Evolutionary conservation across 768 basidiomycete species (phyloP).

Genomic region (Suillus fuscotomentosus): DNA sequence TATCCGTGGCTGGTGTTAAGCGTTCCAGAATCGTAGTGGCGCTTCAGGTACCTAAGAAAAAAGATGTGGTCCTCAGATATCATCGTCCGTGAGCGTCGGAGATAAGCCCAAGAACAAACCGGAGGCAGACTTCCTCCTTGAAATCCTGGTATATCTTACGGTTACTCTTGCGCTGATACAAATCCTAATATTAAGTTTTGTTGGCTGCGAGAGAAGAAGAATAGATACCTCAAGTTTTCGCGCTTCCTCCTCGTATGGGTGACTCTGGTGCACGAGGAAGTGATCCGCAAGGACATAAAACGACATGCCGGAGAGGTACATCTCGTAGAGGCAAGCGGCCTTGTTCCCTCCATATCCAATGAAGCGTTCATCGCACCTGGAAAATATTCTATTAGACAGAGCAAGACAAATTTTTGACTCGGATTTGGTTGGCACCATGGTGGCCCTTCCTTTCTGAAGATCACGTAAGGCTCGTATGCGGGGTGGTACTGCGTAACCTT

Average conservation of each 20-base stretch:
- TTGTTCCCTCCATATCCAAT: conserved; percentile 92
- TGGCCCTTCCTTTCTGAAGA: conserved; percentile 73
- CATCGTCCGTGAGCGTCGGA: not conserved
- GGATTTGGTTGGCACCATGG: conserved; percentile 54
- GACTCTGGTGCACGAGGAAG: conserved; percentile 87
- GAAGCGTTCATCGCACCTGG: conserved; percentile 89
- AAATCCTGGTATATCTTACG: conserved; percentile 77
- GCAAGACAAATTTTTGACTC: not conserved
- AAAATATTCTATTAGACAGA: not conserved
- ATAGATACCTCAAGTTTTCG: conserved; percentile 63
- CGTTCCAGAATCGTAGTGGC: conserved; percentile 49
- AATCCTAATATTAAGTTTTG: not conserved
- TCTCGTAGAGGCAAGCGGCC: conserved; percentile 88
- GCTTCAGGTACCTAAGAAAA: conserved; percentile 56
- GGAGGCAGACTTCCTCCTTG: conserved; percentile 71
- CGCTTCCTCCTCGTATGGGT: conserved; percentile 73
- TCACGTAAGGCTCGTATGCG: conserved; percentile 86
- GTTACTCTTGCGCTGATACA: conserved; percentile 64
- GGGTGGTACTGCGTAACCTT: conserved; percentile 77
- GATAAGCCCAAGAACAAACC: conserved; percentile 33
- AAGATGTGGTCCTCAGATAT: not conserved
- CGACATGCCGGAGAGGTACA: conserved; percentile 83
- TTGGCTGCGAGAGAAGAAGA: not conserved
- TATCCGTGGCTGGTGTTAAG: conserved; percentile 49
- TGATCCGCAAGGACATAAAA: conserved; percentile 86